These are phyloP conservation scores for Xylaria digitata DNA, from an alignment of 2,329 filamentous ascomycete species.

Conservation along the genomic window DNA sequence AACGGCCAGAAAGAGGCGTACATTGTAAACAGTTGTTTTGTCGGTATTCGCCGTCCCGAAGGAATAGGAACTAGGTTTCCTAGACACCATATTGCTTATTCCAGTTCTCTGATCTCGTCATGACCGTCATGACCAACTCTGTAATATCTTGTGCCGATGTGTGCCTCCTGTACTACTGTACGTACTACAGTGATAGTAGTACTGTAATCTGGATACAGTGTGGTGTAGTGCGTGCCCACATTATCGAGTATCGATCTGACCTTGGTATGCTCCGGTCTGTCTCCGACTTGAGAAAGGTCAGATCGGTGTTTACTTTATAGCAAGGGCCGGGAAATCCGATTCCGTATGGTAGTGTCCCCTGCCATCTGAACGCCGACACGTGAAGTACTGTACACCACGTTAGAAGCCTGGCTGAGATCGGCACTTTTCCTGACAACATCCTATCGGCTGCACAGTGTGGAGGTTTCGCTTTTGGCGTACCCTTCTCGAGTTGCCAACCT, in stretches of 20 bases:
- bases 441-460: slow-evolving; percentile 34
- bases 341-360: slow-evolving; percentile 23
- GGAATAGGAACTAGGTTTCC: slow-evolving; percentile 36
- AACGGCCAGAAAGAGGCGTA: slow-evolving; percentile 15
- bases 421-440: slow-evolving; percentile 40
- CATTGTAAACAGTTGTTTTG: neutral
- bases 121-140: slow-evolving; percentile 33
- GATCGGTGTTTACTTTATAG: slow-evolving; percentile 31
- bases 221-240: slow-evolving; percentile 14
- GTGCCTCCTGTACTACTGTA: slow-evolving; percentile 24
- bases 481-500: slow-evolving; percentile 47
- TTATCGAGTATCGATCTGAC: slow-evolving; percentile 21
- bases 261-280: slow-evolving; percentile 27
- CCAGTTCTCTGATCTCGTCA: slow-evolving; percentile 33
- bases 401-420: slow-evolving; percentile 38
- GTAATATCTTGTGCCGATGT: slow-evolving; percentile 12
- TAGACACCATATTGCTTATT: slow-evolving; percentile 16
- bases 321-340: slow-evolving; percentile 33
- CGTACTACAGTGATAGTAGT: slow-evolving; percentile 5
- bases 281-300: slow-evolving; percentile 37
- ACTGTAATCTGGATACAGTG: slow-evolving; percentile 3
- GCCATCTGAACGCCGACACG: slow-evolving; percentile 30
- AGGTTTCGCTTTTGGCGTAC: slow-evolving; percentile 34
- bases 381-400: neutral
- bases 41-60: slow-evolving; percentile 35